Evolutionary conservation across 306 rosid genomes (phyloP).

Genomic region (Senna siamea): DNA sequence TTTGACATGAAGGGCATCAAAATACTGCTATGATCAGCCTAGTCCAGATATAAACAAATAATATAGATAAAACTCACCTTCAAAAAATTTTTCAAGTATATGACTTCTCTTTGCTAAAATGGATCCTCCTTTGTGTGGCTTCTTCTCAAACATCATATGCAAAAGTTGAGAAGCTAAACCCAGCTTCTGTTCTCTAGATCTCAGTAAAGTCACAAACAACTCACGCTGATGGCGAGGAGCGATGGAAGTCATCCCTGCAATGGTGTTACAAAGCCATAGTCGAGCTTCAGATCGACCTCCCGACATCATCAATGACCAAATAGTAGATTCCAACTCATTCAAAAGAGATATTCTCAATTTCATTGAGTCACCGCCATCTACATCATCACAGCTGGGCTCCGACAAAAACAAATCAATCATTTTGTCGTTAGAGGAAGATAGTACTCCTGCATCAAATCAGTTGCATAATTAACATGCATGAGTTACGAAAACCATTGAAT

Average conservation of each 20-base stretch:
- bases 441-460: not conserved
- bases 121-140: constrained; percentile 59
- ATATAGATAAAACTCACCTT: constrained; percentile 45
- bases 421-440: not conserved
- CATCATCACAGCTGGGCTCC: constrained; percentile 53
- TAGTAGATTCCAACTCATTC: constrained; percentile 62
- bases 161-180: constrained; percentile 72
- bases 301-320: constrained; percentile 58
- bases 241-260: constrained; percentile 57
- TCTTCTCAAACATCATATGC: constrained; percentile 64
- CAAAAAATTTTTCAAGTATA: constrained; percentile 62
- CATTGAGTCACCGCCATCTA: constrained; percentile 37
- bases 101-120: constrained; percentile 58
- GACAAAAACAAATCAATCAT: constrained; percentile 66
- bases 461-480: too few species aligned
- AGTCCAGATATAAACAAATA: constrained; percentile 10
- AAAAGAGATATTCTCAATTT: constrained; percentile 57
- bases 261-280: constrained; percentile 76
- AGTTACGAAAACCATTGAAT: too few species aligned
- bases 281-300: constrained; percentile 76
- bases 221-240: constrained; percentile 51
- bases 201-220: constrained; percentile 58
- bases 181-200: constrained; percentile 44
- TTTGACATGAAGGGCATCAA: not conserved
- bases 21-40: not conserved